Evolutionary conservation across 352 stramenopile genomes (phyloP).

Genomic region (Bremia lactucae): DNA sequence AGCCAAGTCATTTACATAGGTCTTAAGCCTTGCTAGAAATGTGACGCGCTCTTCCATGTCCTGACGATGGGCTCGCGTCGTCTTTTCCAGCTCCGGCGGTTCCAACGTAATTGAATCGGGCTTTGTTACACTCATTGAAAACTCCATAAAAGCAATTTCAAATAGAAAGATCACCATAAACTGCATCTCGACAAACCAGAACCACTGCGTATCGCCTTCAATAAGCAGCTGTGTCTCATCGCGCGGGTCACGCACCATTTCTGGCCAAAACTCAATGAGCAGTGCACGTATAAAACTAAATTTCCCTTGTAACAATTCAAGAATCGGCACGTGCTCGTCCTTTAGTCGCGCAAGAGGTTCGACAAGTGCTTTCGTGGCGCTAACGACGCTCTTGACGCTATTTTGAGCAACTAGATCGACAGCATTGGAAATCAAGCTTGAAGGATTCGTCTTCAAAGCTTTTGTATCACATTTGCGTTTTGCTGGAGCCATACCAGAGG

Average conservation of each 20-base stretch:
- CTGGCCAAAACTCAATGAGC: conserved; percentile 58
- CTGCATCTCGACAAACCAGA: conserved; percentile 77
- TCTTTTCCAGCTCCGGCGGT: conserved; percentile 24
- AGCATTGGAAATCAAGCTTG: not conserved
- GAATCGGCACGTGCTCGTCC: conserved; percentile 18
- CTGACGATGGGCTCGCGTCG: conserved; percentile 46
- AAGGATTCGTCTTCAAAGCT: conserved; percentile 13
- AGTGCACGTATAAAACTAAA: conserved; percentile 56
- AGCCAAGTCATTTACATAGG: conserved; percentile 48
- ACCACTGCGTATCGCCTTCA: conserved; percentile 53
- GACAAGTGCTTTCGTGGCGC: not conserved
- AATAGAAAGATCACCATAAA: conserved; percentile 76
- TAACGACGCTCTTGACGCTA: not conserved
- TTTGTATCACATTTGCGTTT: conserved; percentile 24
- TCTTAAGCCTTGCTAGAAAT: conserved; percentile 52
- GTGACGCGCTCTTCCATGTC: conserved; percentile 71
- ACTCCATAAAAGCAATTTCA: conserved; percentile 82
- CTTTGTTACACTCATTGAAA: conserved; percentile 75
- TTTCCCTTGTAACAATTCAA: conserved; percentile 22
- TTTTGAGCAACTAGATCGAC: conserved; percentile 3
- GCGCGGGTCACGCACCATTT: conserved; percentile 39
- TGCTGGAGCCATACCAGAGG: conserved; percentile 23
- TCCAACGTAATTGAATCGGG: conserved; percentile 51
- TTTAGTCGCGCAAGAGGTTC: conserved; percentile 9
- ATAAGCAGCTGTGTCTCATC: conserved; percentile 27